Conservation (phyloP, 208 protist genomes). For the Borovskyia barvae region DNA sequence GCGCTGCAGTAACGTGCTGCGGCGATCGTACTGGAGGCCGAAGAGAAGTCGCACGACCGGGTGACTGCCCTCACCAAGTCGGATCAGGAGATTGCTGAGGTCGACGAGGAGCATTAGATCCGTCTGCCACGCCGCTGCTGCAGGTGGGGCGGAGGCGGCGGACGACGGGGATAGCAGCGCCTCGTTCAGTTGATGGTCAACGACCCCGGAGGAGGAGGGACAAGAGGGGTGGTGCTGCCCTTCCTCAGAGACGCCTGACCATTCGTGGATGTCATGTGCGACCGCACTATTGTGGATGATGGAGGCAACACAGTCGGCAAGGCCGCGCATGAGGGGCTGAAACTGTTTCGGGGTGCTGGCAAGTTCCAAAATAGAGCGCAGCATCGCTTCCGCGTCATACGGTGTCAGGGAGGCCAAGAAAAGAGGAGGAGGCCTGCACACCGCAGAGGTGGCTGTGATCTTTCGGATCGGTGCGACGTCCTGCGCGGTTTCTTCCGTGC, state of each 20-base stretch:
- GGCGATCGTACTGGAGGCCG: slow-evolving; percentile 46
- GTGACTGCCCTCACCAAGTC: slow-evolving; percentile 20
- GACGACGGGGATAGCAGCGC: neutral
- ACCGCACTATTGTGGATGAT: neutral
- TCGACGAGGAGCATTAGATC: slow-evolving; percentile 39
- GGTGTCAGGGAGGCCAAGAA: slow-evolving; percentile 9
- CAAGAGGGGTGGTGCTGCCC: too few relatives aligned
- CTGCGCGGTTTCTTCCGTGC: too few relatives aligned
- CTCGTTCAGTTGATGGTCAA: too few relatives aligned
- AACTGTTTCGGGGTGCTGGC: slow-evolving; percentile 21
- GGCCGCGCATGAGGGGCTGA: neutral
- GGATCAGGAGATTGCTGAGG: slow-evolving; percentile 21
- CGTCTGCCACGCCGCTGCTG: slow-evolving; percentile 9
- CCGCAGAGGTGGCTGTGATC: neutral
- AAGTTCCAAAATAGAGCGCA: slow-evolving; percentile 38
- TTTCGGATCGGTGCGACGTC: neutral
- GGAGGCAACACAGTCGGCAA: slow-evolving; percentile 12
- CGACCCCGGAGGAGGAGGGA: too few relatives aligned
- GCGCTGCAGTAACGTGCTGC: slow-evolving; percentile 55
- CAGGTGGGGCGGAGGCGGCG: neutral
- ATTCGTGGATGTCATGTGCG: neutral
- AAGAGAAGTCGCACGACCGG: slow-evolving; percentile 45
- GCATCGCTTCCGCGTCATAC: slow-evolving; percentile 18
- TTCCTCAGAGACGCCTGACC: too few relatives aligned
- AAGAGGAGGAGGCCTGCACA: too few relatives aligned